These are phyloP conservation scores for Juglanconis sp. DNA, from an alignment of 2,329 filamentous ascomycete species.

Conservation along the genomic window DNA sequence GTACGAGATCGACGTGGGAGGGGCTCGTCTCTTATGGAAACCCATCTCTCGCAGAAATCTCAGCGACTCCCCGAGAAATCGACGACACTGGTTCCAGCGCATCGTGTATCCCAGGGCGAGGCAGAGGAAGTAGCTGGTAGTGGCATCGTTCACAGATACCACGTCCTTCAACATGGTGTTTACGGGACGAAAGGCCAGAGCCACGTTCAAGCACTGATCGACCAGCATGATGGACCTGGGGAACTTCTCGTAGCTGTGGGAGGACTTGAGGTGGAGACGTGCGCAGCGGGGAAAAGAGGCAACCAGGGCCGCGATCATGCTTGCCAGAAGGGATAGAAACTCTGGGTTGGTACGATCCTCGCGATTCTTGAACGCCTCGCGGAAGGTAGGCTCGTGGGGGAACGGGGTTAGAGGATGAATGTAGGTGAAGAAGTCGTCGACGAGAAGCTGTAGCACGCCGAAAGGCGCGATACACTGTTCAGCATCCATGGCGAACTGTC, in stretches of 20 bases:
- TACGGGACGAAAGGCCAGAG: slow-evolving; percentile 62
- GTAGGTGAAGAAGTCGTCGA: slow-evolving; percentile 82
- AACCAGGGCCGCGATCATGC: slow-evolving; percentile 72
- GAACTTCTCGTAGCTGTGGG: slow-evolving; percentile 62
- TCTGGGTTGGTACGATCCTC: slow-evolving; percentile 64
- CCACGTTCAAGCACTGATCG: slow-evolving; percentile 67
- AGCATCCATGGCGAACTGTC: slow-evolving; percentile 45
- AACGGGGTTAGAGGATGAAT: slow-evolving; percentile 76
- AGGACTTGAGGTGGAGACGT: slow-evolving; percentile 64
- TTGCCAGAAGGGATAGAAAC: slow-evolving; percentile 68
- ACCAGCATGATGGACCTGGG: slow-evolving; percentile 68
- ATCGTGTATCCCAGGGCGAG: slow-evolving; percentile 65
- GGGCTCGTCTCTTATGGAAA: slow-evolving; percentile 52
- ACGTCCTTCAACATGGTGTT: slow-evolving; percentile 45
- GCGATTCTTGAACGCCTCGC: slow-evolving; percentile 62
- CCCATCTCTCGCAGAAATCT: slow-evolving; percentile 66
- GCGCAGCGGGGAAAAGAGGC: slow-evolving; percentile 73
- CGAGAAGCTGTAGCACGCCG: slow-evolving; percentile 63
- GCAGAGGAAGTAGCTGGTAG: slow-evolving; percentile 73
- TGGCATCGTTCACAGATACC: slow-evolving; percentile 53
- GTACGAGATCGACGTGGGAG: slow-evolving; percentile 35
- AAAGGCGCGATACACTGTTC: slow-evolving; percentile 67
- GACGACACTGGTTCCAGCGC: slow-evolving; percentile 62
- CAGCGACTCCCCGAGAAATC: slow-evolving; percentile 72
- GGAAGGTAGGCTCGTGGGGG: slow-evolving; percentile 75